A percentile compares a stretch with the other conserved stretches of the same genome.
Conservation (phyloP, 2,329 filamentous ascomycete genomes). For the Arthrobotrys iridis region DNA sequence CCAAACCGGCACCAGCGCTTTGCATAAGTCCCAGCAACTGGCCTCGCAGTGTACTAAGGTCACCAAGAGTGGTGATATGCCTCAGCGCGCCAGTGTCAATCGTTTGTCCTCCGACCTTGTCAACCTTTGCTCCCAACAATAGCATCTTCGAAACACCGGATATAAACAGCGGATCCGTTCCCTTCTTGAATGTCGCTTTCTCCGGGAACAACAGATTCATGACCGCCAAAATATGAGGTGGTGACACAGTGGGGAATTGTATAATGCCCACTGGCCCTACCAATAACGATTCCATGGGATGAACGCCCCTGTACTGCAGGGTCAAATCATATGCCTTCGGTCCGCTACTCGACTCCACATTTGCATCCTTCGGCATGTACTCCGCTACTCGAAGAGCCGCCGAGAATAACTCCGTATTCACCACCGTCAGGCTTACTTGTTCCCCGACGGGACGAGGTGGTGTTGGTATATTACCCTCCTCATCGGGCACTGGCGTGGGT, state of each 20-base stretch:
- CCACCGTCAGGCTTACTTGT: slow-evolving; percentile 75
- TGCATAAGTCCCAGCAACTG: slow-evolving; percentile 87
- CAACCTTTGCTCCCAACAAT: slow-evolving; percentile 84
- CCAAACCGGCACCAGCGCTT: slow-evolving; percentile 76
- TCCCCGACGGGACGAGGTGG: slow-evolving; percentile 63
- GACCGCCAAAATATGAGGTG: slow-evolving; percentile 82
- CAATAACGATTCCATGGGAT: slow-evolving; percentile 78
- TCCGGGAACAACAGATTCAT: slow-evolving; percentile 85
- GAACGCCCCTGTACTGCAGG: slow-evolving; percentile 68
- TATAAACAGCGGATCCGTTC: slow-evolving; percentile 82
- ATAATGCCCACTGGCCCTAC: slow-evolving; percentile 82
- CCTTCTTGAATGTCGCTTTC: slow-evolving; percentile 79
- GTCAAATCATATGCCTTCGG: slow-evolving; percentile 62
- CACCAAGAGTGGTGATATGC: slow-evolving; percentile 70
- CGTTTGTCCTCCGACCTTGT: slow-evolving; percentile 72
- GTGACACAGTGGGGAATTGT: slow-evolving; percentile 82
- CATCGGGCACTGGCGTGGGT: slow-evolving; percentile 15
- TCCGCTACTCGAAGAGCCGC: slow-evolving; percentile 86
- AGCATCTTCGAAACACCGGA: slow-evolving; percentile 85
- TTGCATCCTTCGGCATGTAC: slow-evolving; percentile 67
- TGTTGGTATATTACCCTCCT: slow-evolving; percentile 26
- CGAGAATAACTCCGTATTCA: slow-evolving; percentile 89
- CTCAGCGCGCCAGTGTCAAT: slow-evolving; percentile 78
- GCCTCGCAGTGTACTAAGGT: slow-evolving; percentile 79
- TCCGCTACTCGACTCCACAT: slow-evolving; percentile 56